These are phyloP conservation scores for Stephanocyclus meneghinianus DNA, from an alignment of 352 stramenopile genomes.

Conservation along the genomic window DNA sequence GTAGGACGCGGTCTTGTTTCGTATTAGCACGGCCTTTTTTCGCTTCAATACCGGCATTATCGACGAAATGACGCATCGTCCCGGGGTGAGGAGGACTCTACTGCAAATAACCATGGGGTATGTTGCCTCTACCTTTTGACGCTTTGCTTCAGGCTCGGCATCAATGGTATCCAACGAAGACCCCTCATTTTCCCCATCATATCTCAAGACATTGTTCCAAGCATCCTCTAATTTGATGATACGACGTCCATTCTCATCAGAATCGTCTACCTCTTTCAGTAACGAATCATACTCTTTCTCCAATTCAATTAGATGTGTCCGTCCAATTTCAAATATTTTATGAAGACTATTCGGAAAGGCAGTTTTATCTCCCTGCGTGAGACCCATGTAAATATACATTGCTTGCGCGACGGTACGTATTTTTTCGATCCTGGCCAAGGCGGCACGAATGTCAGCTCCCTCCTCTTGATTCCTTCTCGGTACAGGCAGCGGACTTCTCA, in stretches of 20 bases:
- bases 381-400: constrained; percentile 59
- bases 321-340: constrained; percentile 51
- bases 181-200: constrained; percentile 27
- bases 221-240: constrained; percentile 59
- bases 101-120: constrained; percentile 39
- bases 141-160: constrained; percentile 24
- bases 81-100: constrained; percentile 60
- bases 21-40: constrained; percentile 62
- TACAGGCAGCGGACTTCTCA: constrained; percentile 54
- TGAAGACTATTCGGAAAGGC: constrained; percentile 27
- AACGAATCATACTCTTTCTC: constrained; percentile 44
- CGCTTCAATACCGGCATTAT: constrained; percentile 63
- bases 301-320: constrained; percentile 52
- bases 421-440: constrained; percentile 67
- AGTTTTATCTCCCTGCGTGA: constrained; percentile 40
- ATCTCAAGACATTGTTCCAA: constrained; percentile 64
- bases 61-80: constrained; percentile 54
- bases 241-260: constrained; percentile 23
- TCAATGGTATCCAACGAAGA: constrained; percentile 32
- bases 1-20: constrained; percentile 34
- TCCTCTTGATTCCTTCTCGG: constrained; percentile 49
- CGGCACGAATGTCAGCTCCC: constrained; percentile 41
- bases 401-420: constrained; percentile 60
- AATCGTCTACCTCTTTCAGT: constrained; percentile 40
- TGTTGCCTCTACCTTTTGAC: constrained; percentile 24